Base-by-base conservation (phyloP, 2,329 filamentous ascomycete species). In the Fusarium annulatum region DNA sequence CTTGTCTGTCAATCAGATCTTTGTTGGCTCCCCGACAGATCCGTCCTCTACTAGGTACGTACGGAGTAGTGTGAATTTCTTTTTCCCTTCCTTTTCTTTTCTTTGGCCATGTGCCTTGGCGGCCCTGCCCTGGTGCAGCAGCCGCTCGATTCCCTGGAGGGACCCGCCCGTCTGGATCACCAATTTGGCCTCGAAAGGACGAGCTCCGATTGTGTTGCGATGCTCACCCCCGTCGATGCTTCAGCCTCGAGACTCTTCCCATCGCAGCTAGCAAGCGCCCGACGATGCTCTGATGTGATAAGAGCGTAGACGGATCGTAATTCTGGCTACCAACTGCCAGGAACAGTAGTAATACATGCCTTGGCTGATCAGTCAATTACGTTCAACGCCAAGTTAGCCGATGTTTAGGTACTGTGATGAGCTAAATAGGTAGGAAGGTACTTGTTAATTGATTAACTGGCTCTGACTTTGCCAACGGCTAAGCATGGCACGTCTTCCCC, bases 151-250 rank as follows among this genome's bases (percentile, higher is more conserved):
- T 72, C 64, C 68, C 45, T 75, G 55, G 46, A 62, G 52, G 53
- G 67, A 61, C 59, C 72, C 72, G 58, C 61, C 68, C 55, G 68
- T 72, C 68, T 67, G 64, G 72, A 74, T 74, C 72, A 72, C 61
- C 59, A 69, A 67, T 65, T 66, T 74, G 53, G 72, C 61, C 45
- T 49, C 74, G 64, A 43, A 55, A 38, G 53, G 34, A 55, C 45
- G 34, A 42, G 45, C 28, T 46, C 68, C 72, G 68, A 74, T 74
- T 64, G 64, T 52, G 26, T 58, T 72, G 55, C 61, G 72, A 74
- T 74, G 61, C 39, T 36, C 61, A 57, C 59, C 60, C 46, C 67
- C 28, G 53, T 67, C 42, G 55, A 41, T 61, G 58, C 53, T 62
- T 66, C 60, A 72, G 72, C 64, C 64, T 46, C 48, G 21, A 38